Base-by-base conservation (phyloP, 441 rosid genomes). In the Monsonia emarginata region DNA sequence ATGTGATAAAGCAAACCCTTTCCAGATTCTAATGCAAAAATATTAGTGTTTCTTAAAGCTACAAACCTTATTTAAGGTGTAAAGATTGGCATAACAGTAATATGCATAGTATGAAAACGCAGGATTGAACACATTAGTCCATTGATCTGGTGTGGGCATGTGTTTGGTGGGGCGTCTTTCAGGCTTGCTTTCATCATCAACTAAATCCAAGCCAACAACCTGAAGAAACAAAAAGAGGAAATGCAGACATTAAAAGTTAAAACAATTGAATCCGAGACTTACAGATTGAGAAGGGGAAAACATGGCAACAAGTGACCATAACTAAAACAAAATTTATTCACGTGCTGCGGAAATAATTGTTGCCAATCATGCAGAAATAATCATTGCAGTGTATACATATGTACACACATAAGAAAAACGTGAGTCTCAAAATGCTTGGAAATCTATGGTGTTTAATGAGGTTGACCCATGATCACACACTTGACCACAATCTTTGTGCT, bases 81-180 rank as follows among this genome's bases (percentile, higher is more conserved):
- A 85, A 59, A 94, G 88, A 75, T 94, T 40, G 18, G 48, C 48
- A 14, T 40, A 40, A 40, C 44, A 38, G 44, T 38, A 38, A 38
- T 38, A 38, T 94, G 66, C 91, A 76, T 94, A 94, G 79, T 94
- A 94, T 3, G 98, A 91, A 80, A 66, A 94, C 11, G 98, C 96
- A 64, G 98, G 98, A 74, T 94, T 94, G 78, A 87, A 94, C 16
- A 85, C 95, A 63, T 94, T 94, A 64, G 96, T 94, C 98, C 98
- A 94, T 58, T 94, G 90, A 71, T 79, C 86, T 27, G 98, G 98
- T 40, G 97, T 94, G 56, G 98, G 97, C 98, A 94, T 94, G 82
- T 94, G 98, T 76, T 94, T 94, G 8, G 97, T 94, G 52, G 97
- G 98, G 56, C 98, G 97, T 66, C 98, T 89, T 84, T 94, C 97